Evolutionary conservation across 2,329 filamentous ascomycete species (phyloP), one percentile per base, ranked within the genome.

Genomic region (Chaetothyriales sp.): DNA sequence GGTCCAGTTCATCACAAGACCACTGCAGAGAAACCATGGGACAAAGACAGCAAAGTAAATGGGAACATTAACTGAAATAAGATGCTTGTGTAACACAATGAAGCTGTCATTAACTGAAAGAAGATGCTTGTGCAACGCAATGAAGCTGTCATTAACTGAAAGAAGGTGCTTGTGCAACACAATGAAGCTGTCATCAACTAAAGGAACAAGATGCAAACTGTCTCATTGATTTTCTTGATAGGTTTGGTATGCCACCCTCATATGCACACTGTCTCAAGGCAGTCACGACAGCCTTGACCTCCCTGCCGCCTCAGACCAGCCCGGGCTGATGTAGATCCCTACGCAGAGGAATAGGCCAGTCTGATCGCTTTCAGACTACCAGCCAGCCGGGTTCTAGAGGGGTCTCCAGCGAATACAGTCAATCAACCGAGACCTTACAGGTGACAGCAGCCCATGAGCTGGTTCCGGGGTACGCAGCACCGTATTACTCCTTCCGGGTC

Each of bases 1-100:
- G 20, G 67, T 71, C 70, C 70, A 72, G 51, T 72, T 72, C 70
- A 72, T 72, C n/a, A 15, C 44, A 54, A 40, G 13, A 44, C 25
- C 33, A 40, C 15, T 5, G 10, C 13, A 40, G 7, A 15, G 33
- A 40, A 40, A 40, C 10, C 13, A 40, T 15, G 33, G 33, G 33
- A 40, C 33, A 40, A 15, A 15, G 33, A 40, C 10, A 40, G 33
- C 33, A 40, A 40, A 40, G 10, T 15, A 9, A 40, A 13, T 10
- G 13, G 4, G 33, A 40, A 40, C 33, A 40, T 13, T 13, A 40
- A 15, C 33, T 10, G 10, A 40, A 15, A 40, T 9, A 40, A 40
- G 10, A 40, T 40, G 33, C 15, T 40, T 40, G 33, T 13, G 10
- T 15, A 40, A 40, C 7, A 40, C 33, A 40, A 40, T 40, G 33